Evolutionary conservation across 192 early-diverging fungal species (phyloP).

Genomic region (Coemansia sp.): DNA sequence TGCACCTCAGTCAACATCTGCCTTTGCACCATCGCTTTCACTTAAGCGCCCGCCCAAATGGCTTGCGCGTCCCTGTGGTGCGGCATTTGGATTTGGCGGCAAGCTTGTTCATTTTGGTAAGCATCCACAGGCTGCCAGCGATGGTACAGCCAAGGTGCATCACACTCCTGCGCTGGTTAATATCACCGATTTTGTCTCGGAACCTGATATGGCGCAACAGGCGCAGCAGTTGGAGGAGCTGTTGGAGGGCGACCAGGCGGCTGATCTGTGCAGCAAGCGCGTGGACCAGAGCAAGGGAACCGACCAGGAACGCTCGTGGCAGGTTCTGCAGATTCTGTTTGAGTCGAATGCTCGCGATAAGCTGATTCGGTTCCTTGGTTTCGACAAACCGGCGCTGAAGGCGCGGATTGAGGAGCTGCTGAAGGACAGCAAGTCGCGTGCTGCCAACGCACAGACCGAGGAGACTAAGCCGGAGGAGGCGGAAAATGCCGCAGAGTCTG

Average conservation of each 20-base stretch:
- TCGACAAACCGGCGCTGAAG: conserved; percentile 68
- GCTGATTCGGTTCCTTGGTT: conserved; percentile 87
- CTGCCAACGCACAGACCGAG: background rate
- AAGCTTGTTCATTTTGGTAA: conserved; percentile 78
- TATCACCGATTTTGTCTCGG: conserved; percentile 68
- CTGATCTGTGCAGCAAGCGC: conserved; percentile 53
- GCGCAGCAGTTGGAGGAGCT: conserved; percentile 74
- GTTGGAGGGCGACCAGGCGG: conserved; percentile 56
- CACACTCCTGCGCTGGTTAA: conserved; percentile 53
- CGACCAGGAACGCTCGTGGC: conserved; percentile 62
- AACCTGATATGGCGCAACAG: conserved; percentile 68
- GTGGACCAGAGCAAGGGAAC: conserved; percentile 34
- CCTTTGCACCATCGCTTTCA: conserved; percentile 57
- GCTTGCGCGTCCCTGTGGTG: conserved; percentile 86
- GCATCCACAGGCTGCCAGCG: conserved; percentile 29
- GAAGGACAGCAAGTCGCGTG: conserved; percentile 13
- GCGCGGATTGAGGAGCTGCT: conserved; percentile 61
- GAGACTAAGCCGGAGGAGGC: conserved; percentile 9
- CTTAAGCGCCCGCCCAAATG: conserved; percentile 92
- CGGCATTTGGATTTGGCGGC: conserved; percentile 87
- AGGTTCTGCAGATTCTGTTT: conserved; percentile 82
- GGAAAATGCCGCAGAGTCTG: conserved; percentile 10
- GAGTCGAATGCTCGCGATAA: conserved; percentile 76
- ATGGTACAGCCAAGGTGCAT: background rate
- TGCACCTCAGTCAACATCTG: conserved; percentile 53